Percentiles rank a stretch among this genome's conserved stretches.
These are phyloP conservation scores for Isabelozyma heimii DNA, from an alignment of 805 yeast species.

Conservation along the genomic window DNA sequence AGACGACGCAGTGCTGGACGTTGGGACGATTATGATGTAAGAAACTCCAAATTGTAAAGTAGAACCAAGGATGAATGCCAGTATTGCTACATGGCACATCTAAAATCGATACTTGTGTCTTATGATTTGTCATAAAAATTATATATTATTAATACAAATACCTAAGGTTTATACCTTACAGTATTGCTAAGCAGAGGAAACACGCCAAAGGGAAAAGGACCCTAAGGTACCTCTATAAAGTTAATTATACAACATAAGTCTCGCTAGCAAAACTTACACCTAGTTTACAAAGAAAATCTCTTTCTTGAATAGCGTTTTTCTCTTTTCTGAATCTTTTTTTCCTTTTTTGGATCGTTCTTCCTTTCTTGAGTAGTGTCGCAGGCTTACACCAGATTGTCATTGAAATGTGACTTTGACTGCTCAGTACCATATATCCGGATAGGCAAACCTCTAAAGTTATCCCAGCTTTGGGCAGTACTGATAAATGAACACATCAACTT, in stretches of 20 bases:
- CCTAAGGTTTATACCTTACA: too few relatives aligned
- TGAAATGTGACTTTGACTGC: neutral
- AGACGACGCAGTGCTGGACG: too few relatives aligned
- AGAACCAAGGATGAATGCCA: neutral
- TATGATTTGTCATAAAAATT: too few relatives aligned
- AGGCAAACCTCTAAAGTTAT: neutral
- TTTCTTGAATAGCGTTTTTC: too few relatives aligned
- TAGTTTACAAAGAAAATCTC: neutral
- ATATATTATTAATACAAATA: too few relatives aligned
- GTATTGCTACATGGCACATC: neutral
- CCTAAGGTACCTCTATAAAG: too few relatives aligned
- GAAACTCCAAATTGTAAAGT: neutral
- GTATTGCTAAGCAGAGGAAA: too few relatives aligned
- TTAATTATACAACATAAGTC: neutral
- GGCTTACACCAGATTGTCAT: neutral
- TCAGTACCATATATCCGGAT: constrained; percentile 1
- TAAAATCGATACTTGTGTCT: too few relatives aligned
- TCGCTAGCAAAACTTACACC: neutral
- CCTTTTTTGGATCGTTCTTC: too few relatives aligned
- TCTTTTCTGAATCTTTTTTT: too few relatives aligned
- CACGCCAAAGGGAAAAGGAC: neutral
- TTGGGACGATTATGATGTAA: neutral
- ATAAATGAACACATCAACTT: constrained; percentile 1
- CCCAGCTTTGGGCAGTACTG: constrained; percentile 2
- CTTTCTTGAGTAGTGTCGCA: too few relatives aligned